Conservation (phyloP, 2,329 filamentous ascomycete species). For the Ceratocystis destructans region DNA sequence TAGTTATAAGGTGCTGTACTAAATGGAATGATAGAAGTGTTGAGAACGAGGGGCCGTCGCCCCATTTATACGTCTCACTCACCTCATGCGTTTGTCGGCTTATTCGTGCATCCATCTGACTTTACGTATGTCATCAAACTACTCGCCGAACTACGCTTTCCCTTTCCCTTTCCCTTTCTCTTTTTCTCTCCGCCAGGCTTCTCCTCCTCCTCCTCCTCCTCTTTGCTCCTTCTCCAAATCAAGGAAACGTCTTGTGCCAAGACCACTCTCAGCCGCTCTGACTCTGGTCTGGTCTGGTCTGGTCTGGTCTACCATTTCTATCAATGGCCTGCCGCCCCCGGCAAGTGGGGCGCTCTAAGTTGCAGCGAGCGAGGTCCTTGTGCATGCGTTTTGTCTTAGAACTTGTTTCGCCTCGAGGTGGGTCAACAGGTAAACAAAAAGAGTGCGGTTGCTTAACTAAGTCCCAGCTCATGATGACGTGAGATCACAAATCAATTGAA, state of each 20-base stretch:
- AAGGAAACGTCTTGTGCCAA: neutral
- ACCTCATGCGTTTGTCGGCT: neutral
- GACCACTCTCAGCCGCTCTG: neutral
- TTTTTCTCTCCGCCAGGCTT: too few relatives aligned
- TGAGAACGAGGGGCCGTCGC: neutral
- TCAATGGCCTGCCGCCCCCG: neutral
- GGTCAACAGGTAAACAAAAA: too few relatives aligned
- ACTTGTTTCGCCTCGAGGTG: too few relatives aligned
- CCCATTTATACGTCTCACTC: conserved; percentile 1
- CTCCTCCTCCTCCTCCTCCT: too few relatives aligned
- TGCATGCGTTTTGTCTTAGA: too few relatives aligned
- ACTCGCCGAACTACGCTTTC: neutral
- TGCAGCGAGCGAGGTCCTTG: too few relatives aligned
- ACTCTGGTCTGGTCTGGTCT: too few relatives aligned
- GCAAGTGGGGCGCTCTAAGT: neutral
- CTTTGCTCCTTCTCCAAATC: too few relatives aligned
- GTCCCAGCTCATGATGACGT: too few relatives aligned
- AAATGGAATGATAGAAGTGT: neutral
- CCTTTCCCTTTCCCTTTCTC: neutral
- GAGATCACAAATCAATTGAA: too few relatives aligned
- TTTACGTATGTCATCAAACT: neutral
- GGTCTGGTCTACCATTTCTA: too few relatives aligned
- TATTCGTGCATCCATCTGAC: neutral
- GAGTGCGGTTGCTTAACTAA: too few relatives aligned
- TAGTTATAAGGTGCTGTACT: neutral